Base-by-base conservation (phyloP, 2,329 filamentous ascomycete genomes). In the Diaporthe citrichinensis region DNA sequence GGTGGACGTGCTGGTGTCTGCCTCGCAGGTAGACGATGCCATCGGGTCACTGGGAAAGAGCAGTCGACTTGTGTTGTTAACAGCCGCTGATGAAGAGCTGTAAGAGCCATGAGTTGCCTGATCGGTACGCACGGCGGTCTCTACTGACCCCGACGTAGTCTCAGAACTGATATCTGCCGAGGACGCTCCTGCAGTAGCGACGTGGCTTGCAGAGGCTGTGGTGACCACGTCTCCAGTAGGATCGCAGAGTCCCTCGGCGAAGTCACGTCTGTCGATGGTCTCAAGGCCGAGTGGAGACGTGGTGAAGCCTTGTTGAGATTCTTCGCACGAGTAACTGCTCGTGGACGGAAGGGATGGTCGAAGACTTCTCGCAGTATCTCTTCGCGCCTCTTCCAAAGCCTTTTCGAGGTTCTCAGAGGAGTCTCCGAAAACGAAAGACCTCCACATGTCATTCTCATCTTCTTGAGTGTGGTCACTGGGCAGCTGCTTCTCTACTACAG, bases 371-470 rank as follows among this genome's bases (percentile, higher is more conserved):
- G 74, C 78, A 20, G 76, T 78, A 8, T 79, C 79, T 41, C 77
- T 76, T 51, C 71, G 79, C 36, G 80, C 79, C 41, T 80, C 77
- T n/a, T 77, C 57, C 31, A 79, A 78, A 10, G 73, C 71, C 34
- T 69, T 65, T 49, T 77, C 75, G 34, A 80, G 36, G 25, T 44
- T 39, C 12, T 77, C 74, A 7, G 72, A 46, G 44, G 44, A 61
- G 8, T 77, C 78, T 25, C 78, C 74, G 41, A 82, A 79, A 4
- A 82, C 75, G 39, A 82, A 82, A 23, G 73, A 71, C 65, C 73
- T 81, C 81, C 81, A 82, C 34, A 75, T 77, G 4, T 78, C 78
- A 34, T 76, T 75, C 20, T 79, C 77, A n/a, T 76, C 72, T 51
- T 73, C 57, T 7, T 34, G 36, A n/a, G 34, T 39, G 36, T n/a